Percentiles rank a stretch among this genome's conserved stretches.
Evolutionary conservation across 352 stramenopile species (phyloP).

Genomic region (Globisporangium irregulare): DNA sequence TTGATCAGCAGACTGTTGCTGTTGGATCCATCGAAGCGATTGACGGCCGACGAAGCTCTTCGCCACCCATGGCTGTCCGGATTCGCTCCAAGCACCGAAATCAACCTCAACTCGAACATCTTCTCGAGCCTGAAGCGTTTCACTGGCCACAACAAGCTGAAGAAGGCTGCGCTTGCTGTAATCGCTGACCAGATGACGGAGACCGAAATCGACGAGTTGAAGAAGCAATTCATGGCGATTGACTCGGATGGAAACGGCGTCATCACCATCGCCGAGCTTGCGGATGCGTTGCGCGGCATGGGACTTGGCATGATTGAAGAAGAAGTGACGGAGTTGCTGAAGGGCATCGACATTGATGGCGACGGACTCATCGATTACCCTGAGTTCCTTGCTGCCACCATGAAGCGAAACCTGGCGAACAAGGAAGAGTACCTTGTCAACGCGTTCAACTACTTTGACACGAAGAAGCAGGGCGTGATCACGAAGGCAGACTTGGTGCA

Average conservation of each 20-base stretch:
- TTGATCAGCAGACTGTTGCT: conserved; percentile 93
- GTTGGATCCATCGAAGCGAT: conserved; percentile 88
- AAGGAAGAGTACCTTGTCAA: conserved; percentile 87
- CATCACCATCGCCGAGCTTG: conserved; percentile 88
- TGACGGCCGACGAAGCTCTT: conserved; percentile 90
- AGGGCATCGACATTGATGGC: conserved; percentile 90
- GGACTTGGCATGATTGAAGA: conserved; percentile 88
- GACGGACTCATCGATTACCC: conserved; percentile 87
- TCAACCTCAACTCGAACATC: conserved; percentile 81
- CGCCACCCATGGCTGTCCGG: conserved; percentile 84
- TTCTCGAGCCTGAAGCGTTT: conserved; percentile 87
- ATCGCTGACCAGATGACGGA: conserved; percentile 86
- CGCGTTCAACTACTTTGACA: conserved; percentile 91
- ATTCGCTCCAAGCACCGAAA: conserved; percentile 64
- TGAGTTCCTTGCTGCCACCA: conserved; percentile 90
- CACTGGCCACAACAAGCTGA: conserved; percentile 88
- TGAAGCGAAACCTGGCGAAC: conserved; percentile 88
- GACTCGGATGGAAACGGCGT: conserved; percentile 85
- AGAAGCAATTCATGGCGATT: conserved; percentile 87
- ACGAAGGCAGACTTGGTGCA: conserved; percentile 87
- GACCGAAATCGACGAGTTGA: conserved; percentile 78
- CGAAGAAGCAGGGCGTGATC: conserved; percentile 81
- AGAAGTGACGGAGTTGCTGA: conserved; percentile 84
- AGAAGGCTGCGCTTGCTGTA: conserved; percentile 85
- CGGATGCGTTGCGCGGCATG: conserved; percentile 71